Evolutionary conservation across 2,329 filamentous ascomycete species (phyloP), one percentile per base, ranked within the genome.

Genomic region (Amauroascus verrucosus): DNA sequence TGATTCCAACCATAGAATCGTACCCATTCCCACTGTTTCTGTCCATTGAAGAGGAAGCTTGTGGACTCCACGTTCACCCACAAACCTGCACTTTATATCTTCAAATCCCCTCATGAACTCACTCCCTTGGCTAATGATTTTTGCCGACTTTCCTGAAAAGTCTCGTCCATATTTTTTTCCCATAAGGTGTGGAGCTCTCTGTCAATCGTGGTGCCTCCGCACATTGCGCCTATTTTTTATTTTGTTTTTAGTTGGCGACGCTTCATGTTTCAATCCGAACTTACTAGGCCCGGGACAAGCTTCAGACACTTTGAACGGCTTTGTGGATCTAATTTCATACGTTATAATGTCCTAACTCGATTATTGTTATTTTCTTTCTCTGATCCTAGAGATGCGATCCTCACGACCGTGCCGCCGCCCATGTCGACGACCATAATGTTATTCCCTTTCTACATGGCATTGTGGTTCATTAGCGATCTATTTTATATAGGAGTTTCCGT

Each of bases 61-160:
- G 24, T 54, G 30, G 4, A 28, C n/a, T 6, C 46, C 37, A 3
- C 2, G 7, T 9, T 44, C 18, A 11, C 54, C 54, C 26, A 47
- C 54, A 48, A 65, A 67, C 2, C 52, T 47, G 6, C 47, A 54
- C 28, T 67, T 67, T 11, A 56, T 20, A 0, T 35, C 22, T 46
- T 67, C 65, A 22, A 65, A 67, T 0, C 58, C 54, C 16, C 56
- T 54, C 63, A 66, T 67, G 54, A 67, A 64, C 11, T 47, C 13
- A n/a, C 60, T 62, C 1, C 61, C 61, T 2, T 58, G 54, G 1
- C 59, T 59, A 7, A 51, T 62, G 44, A 59, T 58, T 35, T 58
- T 49, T 1, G 46, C 18, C 22, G 48, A 24, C 24, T 65, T 30
- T 2, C 28, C 18, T 1, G 51, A 54, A 54, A 64, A 67, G 1